Evolutionary conservation across 345 rosid species (phyloP), one percentile per base, ranked within the genome.

Genomic region (Isatis tinctoria): DNA sequence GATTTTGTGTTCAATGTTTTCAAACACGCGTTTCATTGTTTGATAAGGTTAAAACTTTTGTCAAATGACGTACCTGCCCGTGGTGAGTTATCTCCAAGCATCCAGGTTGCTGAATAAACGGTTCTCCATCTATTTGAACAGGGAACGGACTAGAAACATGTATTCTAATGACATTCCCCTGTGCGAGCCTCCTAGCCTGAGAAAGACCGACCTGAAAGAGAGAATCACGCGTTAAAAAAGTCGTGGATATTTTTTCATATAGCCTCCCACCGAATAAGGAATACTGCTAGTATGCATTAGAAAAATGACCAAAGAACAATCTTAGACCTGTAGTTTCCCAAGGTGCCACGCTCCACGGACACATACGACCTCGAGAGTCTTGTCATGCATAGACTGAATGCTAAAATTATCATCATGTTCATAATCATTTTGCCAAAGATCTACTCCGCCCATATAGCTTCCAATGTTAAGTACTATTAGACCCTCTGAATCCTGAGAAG

Each of bases 391-490:
- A 27, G 77, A 83, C 79, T 90, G 97, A 65, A 78, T 77, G 51
- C 81, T 83, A 75, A 90, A 88, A 67, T 82, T 84, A 67, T 90
- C 97, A 40, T 87, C 87, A 58, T 81, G 86, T 61, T 90, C 92
- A 62, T 80, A 85, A 52, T 88, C 97, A 59, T 90, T 88, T 77
- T 88, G 91, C 97, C 97, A 90, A 33, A 90, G 91, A 83, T 90
- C 89, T 65, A 90, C 93, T 74, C 97, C 97, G 17, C 97, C 97
- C 97, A 90, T 90, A 77, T 90, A 90, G 82, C 97, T 90, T 66
- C 93, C 83, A 73, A 90, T 90, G 81, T 90, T 90, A 57, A 87
- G 87, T 69, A 90, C 86, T 75, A 90, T 89, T 51, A 90, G 77
- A 48, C 93, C 97, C 78, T 90, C 90, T 22, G 92, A 82, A 65